phyloP scores from a whole-genome alignment of 108 stramenopile species.

The Stephanodiscus minutulus region DNA sequence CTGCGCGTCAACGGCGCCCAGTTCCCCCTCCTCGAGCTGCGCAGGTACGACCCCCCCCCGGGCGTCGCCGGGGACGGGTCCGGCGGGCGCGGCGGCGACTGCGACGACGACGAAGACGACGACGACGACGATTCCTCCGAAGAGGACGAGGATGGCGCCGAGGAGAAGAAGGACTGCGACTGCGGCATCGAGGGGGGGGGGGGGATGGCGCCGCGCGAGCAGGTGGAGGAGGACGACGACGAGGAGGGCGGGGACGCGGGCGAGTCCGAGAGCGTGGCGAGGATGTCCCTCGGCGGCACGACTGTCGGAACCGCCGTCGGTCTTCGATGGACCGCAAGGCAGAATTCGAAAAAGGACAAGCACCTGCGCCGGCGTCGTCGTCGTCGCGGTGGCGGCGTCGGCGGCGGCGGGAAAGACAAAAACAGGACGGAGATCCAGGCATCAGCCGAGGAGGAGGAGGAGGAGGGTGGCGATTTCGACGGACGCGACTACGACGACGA shows the following conservation, averaged over 20 bases:
- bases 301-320: too few species aligned
- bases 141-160: slow-evolving; percentile 1
- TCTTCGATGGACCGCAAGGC: too few species aligned
- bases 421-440: neutral
- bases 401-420: neutral
- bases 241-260: too few species aligned
- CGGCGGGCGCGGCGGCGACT: too few species aligned
- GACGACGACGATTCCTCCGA: neutral
- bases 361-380: too few species aligned
- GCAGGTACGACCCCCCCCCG: slow-evolving; percentile 45
- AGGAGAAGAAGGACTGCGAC: neutral
- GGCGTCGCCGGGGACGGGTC: too few species aligned
- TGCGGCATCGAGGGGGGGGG: neutral
- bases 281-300: too few species aligned
- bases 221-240: too few species aligned
- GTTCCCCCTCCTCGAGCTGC: slow-evolving; percentile 63
- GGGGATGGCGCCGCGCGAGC: too few species aligned
- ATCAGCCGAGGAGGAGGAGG: neutral
- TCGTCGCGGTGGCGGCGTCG: neutral
- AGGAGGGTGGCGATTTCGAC: neutral
- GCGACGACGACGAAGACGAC: neutral
- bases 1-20: slow-evolving; percentile 71
- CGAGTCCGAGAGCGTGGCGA: too few species aligned
- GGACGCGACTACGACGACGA: neutral
- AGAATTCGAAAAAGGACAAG: too few species aligned